A percentile compares a stretch with the other conserved stretches of the same genome.
Evolutionary conservation across 257 asterid genomes (phyloP).

Genomic region (Misopates orontium): DNA sequence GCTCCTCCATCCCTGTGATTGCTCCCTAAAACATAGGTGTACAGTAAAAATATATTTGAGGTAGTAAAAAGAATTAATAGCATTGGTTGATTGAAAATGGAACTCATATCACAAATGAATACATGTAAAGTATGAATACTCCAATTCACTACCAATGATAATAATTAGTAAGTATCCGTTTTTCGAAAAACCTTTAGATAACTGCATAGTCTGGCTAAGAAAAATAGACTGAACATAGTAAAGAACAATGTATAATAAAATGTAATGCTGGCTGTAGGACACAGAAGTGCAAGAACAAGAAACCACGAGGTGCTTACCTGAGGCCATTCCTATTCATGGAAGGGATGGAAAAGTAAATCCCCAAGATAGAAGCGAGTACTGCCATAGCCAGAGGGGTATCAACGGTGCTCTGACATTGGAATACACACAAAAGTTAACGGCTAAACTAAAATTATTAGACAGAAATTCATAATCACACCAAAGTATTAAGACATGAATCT

Average conservation of each 20-base stretch:
- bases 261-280: slow-evolving; percentile 3
- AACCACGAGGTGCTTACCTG: slow-evolving; percentile 40
- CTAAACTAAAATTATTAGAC: slow-evolving; percentile 5
- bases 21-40: slow-evolving; percentile 41
- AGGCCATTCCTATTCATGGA: slow-evolving; percentile 35
- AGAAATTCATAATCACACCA: slow-evolving; percentile 1
- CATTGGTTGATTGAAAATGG: not conserved
- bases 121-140: too few relatives aligned
- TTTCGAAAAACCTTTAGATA: not conserved
- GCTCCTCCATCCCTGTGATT: slow-evolving; percentile 39
- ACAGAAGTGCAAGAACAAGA: not conserved
- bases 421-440: slow-evolving; percentile 27
- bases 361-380: slow-evolving; percentile 47
- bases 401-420: slow-evolving; percentile 66
- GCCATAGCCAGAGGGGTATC: slow-evolving; percentile 65
- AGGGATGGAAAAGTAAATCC: slow-evolving; percentile 38
- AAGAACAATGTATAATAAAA: too few relatives aligned
- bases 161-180: not conserved
- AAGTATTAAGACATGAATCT: too few relatives aligned
- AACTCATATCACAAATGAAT: too few relatives aligned
- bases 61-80: not conserved
- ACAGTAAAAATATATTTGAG: not conserved
- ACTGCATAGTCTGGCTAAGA: slow-evolving; percentile 1
- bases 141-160: too few relatives aligned
- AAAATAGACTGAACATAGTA: not conserved